Conservation (phyloP, 257 asterid species). For the Handroanthus guayacan region DNA sequence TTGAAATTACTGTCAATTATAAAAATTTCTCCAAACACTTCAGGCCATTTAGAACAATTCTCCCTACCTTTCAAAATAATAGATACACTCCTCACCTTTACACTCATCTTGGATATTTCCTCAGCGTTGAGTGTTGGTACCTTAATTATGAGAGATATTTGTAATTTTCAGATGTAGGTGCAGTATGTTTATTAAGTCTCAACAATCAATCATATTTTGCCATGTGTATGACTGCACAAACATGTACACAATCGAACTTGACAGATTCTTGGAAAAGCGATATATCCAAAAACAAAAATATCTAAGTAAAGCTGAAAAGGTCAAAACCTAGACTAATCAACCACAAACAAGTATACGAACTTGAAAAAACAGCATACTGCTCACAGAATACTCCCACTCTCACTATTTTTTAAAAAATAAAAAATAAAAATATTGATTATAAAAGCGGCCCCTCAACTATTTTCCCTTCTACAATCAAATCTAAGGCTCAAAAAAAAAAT, state of each 20-base stretch:
- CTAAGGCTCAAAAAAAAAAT: neutral
- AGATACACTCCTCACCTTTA: too few relatives aligned
- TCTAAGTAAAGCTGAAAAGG: neutral
- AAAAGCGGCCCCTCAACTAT: slow-evolving; percentile 13
- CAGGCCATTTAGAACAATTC: too few relatives aligned
- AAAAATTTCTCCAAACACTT: too few relatives aligned
- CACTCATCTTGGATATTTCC: too few relatives aligned
- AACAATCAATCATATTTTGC: neutral
- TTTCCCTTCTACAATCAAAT: neutral
- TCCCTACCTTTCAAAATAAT: too few relatives aligned
- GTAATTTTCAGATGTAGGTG: too few relatives aligned
- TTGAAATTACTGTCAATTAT: too few relatives aligned
- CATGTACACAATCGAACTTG: neutral
- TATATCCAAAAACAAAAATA: neutral
- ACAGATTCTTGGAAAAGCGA: neutral
- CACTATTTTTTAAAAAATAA: neutral
- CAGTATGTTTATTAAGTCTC: neutral
- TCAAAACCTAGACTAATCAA: neutral
- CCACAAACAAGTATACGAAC: neutral
- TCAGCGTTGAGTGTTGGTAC: too few relatives aligned
- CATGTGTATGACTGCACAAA: neutral
- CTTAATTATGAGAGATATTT: too few relatives aligned
- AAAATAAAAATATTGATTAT: slow-evolving; percentile 1
- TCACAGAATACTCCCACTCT: neutral
- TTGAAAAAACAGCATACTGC: slow-evolving; percentile 11